Evolutionary conservation across 352 stramenopile genomes (phyloP), one percentile per base, ranked within the genome.

Genomic region (Pythium utonaiense): DNA sequence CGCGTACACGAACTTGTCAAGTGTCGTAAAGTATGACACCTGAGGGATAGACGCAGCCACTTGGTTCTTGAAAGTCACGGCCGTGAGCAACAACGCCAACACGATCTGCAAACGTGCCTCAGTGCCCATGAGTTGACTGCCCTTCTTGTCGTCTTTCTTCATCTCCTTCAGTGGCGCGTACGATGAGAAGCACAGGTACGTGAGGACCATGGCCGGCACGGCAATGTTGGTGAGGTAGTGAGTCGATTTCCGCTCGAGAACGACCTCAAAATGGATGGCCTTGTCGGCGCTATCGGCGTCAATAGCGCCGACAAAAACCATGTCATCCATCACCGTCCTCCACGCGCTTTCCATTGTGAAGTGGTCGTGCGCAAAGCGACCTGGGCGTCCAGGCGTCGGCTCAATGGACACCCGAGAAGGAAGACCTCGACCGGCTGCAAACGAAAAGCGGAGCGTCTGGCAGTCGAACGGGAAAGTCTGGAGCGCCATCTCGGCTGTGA

Each of bases 141-240:
- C 42, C 42, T 51, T 51, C 21, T 27, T 28, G 41, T 28, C 34
- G 34, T 16, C 34, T 25, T 49, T 24, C 19, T 22, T n/a, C n/a
- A n/a, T n/a, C n/a, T 75, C 68, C 2, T 66, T 64, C 5, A 74
- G 21, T 3, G 75, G 66, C 0, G 68, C 71, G 40, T 75, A 85
- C 60, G 66, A 74, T 19, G 75, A 67, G 36, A 44, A 84, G 16
- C 75, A 74, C 55, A 88, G 53, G 48, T 85, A 79, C 33, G 76
- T 81, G 62, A 88, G 83, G 38, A 79, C 68, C 12, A 63, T 57
- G 0, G 71, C 64, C 4, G 74, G 73, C 45, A 85, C 67, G 1
- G 72, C 73, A 7, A 85, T 66, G 25, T 88, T 87, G 25, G 67
- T 82, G 27, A 90, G 51, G 63, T 86, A 85, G 62, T 85, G 88